Base-by-base conservation (phyloP, 202 grass and related monocot species). In the Schoenoplectus triqueter region DNA sequence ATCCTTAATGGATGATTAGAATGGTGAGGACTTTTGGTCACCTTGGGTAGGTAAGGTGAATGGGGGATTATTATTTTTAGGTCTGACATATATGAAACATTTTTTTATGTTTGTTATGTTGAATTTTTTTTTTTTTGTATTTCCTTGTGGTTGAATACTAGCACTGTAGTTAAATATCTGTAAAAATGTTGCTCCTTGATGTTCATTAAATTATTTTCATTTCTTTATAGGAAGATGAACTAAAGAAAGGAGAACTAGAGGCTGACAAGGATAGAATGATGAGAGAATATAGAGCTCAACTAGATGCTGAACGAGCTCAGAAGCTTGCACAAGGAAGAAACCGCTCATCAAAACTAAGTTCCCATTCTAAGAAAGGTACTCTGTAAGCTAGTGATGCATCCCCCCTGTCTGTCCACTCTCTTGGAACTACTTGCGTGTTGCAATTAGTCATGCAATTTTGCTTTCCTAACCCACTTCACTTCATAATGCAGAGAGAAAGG, bases 251-350 rank as follows among this genome's bases (percentile, higher is more conserved):
- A 87, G 97, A 99, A 82, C 10, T 94, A 69, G 97, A 99, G 83
- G 97, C 93, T 56, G 93, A 99, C 83, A 99, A 99, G 84, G 97
- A 96, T 92, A 99, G 89, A 89, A 99, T 99, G 97, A 99, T 99
- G 97, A 96, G 90, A 87, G 93, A 99, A 74, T 99, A 99, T 82
- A 96, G 97, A 85, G 97, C 97, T 89, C 97, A 99, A 87, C 86
- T 99, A 14, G 97, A 99, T 79, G 93, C 93, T 45, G 97, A 99
- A 89, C 95, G 97, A 80, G 97, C 93, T 78, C 86, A 91, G 82
- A 99, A 96, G 89, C 82, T 99, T 62, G 83, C 84, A 46, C 92
- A 76, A 1, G 97, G 97, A 62, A 92, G 85, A 89, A 92, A 92
- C 9, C 62, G 86, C 59, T 91, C 85, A 10, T 90, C 86, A 5